Evolutionary conservation across 805 yeast genomes (phyloP), one percentile per base, ranked within the genome.

Genomic region (Ogataea thermomethanolica): DNA sequence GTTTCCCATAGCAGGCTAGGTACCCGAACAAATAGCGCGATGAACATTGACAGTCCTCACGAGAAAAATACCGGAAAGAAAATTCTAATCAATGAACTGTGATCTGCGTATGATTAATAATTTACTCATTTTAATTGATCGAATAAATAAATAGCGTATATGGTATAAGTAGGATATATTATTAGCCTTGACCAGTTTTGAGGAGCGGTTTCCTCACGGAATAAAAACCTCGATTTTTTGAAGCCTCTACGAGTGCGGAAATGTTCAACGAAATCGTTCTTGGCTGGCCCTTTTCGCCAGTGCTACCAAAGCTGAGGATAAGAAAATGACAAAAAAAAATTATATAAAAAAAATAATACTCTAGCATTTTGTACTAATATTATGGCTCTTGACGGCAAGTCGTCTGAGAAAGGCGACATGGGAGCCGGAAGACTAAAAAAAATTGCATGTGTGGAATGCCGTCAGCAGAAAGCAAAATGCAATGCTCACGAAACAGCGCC

Each of bases 391-490:
- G 31, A 13, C 7, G 12, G 17, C 7, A 22, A 11, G 25, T 13
- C 37, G 13, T 12, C 22, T 12, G 42, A 2, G 7, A 38, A 38
- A 23, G 23, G n/a, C 22, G 42, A 38, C 7, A 32, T 23, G 37
- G 37, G 28, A 10, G 5, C 23, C 8, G 8, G 23, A 10, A 44
- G 36, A 31, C 44, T 37, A n/a, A 82, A 80, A 58, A 71, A 79
- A 41, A 78, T 89, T 58, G 98, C 98, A 0, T 93, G 99, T 67
- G 88, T 87, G 1, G 96, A 91, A 55, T 93, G 99, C 59, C 76
- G 98, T 10, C 98, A 93, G 62, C 99, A 91, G 60, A 93, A 93
- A 64, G 82, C 89, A 25, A 78, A 80, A 54, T 90, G 97, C 65
- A 95, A 90, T 64, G 95, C 96, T 9, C 77, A 72, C 48, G 89